Evolutionary conservation across 768 basidiomycete genomes (phyloP), one percentile per base, ranked within the genome.

Genomic region (Leccinellum luteum): DNA sequence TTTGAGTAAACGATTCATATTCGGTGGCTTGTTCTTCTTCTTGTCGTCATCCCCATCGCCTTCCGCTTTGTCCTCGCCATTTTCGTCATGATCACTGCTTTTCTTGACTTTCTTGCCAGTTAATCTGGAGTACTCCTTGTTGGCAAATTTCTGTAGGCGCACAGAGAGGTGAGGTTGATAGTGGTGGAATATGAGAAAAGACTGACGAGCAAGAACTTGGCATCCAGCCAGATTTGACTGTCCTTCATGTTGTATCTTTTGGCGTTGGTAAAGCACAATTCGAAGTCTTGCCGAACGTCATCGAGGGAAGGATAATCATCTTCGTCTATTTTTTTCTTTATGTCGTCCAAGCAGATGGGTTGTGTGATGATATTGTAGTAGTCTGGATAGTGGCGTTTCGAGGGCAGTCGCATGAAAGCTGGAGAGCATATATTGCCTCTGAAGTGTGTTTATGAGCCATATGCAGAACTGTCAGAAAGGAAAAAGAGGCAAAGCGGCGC

Each of bases 341-440:
- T 93, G 61, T 95, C 92, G 45, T 92, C 89, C 51, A 97, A 78
- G 27, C 91, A 86, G 64, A 97, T 92, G 30, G 95, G 94, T 25
- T 82, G 78, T 64, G 85, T 78, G 68, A 95, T 96, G 62, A 87
- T 59, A 23, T 73, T 69, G 73, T 95, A 97, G 74, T 98, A 98
- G 76, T 95, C 94, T 41, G 92, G 84, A 73, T 90, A 92, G 56
- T 78, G 77, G 56, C 85, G 82, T 73, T 86, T 89, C 45, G 84
- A 79, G 19, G 89, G 89, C 62, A 85, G 81, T 57, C 81, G 82
- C 66, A 87, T 69, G 72, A 92, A 94, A 64, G 83, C 83, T 59
- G 75, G 60, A 25, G 88, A 84, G 57, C 90, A 76, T 62, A 75
- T 69, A 59, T 83, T 81, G 64, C 87, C 89, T 59, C 90, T 92